These are phyloP conservation scores for Suillus plorans DNA, from an alignment of 768 basidiomycete species.

Conservation along the genomic window DNA sequence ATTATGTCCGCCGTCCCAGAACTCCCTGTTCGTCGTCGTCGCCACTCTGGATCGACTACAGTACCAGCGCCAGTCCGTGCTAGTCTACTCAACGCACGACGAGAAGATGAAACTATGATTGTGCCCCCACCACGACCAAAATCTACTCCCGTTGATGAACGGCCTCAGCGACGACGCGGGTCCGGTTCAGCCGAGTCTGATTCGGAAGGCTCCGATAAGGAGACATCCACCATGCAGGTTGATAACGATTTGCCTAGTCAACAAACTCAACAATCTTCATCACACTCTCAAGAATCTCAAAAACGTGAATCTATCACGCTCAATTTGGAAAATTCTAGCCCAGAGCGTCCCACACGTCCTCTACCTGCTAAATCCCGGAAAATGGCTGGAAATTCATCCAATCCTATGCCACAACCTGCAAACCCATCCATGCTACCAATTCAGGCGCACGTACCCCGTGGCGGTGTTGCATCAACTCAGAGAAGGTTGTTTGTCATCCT, in stretches of 20 bases:
- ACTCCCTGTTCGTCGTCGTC: conserved; percentile 46
- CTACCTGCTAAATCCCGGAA: conserved; percentile 59
- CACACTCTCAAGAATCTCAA: conserved; percentile 17
- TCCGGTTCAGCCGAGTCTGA: conserved; percentile 36
- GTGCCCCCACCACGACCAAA: conserved; percentile 68
- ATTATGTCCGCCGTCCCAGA: conserved; percentile 17
- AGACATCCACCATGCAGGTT: conserved; percentile 30
- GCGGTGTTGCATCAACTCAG: conserved; percentile 49
- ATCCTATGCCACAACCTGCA: conserved; percentile 47
- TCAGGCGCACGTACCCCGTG: conserved; percentile 71
- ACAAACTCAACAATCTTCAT: conserved; percentile 1
- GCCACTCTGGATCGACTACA: conserved; percentile 59
- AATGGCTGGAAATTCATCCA: conserved; percentile 40
- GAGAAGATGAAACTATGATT: conserved; percentile 25
- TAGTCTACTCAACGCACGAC: conserved; percentile 18
- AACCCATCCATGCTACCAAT: conserved; percentile 84
- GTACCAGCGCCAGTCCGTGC: conserved; percentile 30
- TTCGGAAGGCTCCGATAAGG: conserved; percentile 35
- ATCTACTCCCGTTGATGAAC: conserved; percentile 66
- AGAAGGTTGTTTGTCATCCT: conserved; percentile 87
- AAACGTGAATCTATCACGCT: conserved; percentile 18
- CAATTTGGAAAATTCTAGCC: conserved; percentile 20
- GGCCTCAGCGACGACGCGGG: conserved; percentile 48
- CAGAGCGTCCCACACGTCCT: conserved; percentile 62
- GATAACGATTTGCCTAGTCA: conserved; percentile 10